Evolutionary conservation across 176 grass and related monocot species (phyloP).

Genomic region (Tillandsia leiboldiana): DNA sequence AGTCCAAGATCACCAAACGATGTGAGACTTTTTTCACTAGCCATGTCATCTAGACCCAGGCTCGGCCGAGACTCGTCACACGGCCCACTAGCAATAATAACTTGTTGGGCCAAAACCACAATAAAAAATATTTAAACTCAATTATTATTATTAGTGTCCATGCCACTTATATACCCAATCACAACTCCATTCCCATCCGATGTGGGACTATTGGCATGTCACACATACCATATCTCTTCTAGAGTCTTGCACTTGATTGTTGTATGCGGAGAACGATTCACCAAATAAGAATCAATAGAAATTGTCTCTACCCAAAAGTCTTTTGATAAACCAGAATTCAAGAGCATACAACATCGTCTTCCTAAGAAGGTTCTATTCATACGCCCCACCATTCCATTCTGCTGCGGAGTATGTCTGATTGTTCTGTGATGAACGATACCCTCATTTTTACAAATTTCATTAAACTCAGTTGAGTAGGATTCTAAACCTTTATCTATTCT

Average conservation of each 20-base stretch:
- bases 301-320: not conserved
- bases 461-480: not conserved
- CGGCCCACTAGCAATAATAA: too few relatives aligned
- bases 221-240: constrained; percentile 5
- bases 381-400: constrained; percentile 1
- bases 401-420: not conserved
- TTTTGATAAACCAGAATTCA: not conserved
- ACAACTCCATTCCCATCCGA: too few relatives aligned
- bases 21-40: too few relatives aligned
- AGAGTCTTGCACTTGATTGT: constrained; percentile 8
- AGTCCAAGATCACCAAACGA: too few relatives aligned
- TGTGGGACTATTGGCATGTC: too few relatives aligned
- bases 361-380: constrained; percentile 24
- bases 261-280: too few relatives aligned
- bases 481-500: not conserved
- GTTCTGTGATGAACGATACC: not conserved
- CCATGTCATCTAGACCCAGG: too few relatives aligned
- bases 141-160: too few relatives aligned
- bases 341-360: constrained; percentile 14
- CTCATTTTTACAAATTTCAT: not conserved
- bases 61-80: too few relatives aligned
- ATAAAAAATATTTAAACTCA: too few relatives aligned
- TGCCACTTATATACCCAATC: too few relatives aligned
- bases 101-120: too few relatives aligned
- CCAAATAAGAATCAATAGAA: not conserved